phyloP scores from a whole-genome alignment of 176 grass and related monocot genomes.

The Microstegium vimineum region DNA sequence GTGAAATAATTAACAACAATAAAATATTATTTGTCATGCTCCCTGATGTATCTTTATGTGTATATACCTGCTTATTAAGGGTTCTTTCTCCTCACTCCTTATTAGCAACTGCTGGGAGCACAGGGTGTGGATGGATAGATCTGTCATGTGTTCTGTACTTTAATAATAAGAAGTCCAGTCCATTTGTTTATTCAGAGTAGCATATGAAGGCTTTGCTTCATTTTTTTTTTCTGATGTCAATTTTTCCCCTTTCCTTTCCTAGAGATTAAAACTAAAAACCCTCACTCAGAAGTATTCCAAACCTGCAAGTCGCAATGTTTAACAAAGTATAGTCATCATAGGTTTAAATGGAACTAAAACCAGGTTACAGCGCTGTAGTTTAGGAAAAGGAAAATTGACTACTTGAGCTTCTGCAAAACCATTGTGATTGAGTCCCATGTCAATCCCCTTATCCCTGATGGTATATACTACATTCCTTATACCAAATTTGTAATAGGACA shows the following conservation, averaged over 20 bases:
- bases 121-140: background rate
- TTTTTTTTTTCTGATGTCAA: background rate
- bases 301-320: background rate
- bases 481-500: background rate
- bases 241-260: background rate
- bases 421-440: background rate
- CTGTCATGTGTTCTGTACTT: no score
- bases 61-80: background rate
- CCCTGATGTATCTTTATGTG: background rate
- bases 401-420: background rate
- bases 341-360: background rate
- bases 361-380: background rate
- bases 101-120: background rate
- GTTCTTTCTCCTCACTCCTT: background rate
- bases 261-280: background rate
- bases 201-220: constrained; percentile 11
- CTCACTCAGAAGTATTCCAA: background rate
- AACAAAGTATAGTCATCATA: background rate
- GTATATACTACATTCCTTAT: background rate
- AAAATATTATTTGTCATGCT: background rate
- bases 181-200: constrained; percentile 1
- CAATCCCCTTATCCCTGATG: background rate
- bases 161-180: no score
- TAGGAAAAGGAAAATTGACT: background rate
- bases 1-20: constrained; percentile 5